Evolutionary conservation across 306 rosid species (phyloP).

Genomic region (Castanopsis chinensis): DNA sequence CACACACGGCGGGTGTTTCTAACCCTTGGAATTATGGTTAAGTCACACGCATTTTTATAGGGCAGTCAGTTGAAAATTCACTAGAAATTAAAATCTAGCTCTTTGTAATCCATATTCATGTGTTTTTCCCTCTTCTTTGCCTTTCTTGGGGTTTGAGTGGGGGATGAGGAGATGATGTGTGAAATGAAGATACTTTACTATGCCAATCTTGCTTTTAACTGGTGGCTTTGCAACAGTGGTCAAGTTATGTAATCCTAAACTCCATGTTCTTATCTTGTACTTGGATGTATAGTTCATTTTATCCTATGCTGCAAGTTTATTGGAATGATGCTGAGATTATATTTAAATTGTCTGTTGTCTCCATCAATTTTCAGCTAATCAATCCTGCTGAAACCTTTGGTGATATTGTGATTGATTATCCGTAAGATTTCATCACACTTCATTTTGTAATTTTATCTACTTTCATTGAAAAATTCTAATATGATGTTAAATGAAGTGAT

Average conservation of each 20-base stretch:
- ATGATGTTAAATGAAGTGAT: neutral
- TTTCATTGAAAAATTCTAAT: neutral
- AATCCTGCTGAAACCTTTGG: conserved; percentile 98
- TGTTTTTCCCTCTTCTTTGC: neutral
- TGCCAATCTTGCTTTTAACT: neutral
- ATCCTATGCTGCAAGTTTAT: neutral
- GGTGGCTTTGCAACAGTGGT: neutral
- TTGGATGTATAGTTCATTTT: neutral
- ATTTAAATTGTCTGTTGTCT: neutral
- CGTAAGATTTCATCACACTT: conserved; percentile 51
- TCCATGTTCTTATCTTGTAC: neutral
- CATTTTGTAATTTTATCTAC: neutral
- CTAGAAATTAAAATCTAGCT: neutral
- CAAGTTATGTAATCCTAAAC: neutral
- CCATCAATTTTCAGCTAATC: conserved; percentile 58
- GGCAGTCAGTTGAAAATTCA: neutral
- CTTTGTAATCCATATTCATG: neutral
- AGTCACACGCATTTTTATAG: neutral
- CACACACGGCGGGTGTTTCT: neutral
- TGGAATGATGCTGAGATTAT: neutral
- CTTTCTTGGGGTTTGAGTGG: too few species aligned
- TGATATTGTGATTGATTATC: conserved; percentile 91
- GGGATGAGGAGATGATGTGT: neutral
- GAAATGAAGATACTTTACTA: neutral
- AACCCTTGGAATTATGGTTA: neutral